These are phyloP conservation scores for Citrus inodora DNA, from an alignment of 345 rosid genomes.

Conservation along the genomic window DNA sequence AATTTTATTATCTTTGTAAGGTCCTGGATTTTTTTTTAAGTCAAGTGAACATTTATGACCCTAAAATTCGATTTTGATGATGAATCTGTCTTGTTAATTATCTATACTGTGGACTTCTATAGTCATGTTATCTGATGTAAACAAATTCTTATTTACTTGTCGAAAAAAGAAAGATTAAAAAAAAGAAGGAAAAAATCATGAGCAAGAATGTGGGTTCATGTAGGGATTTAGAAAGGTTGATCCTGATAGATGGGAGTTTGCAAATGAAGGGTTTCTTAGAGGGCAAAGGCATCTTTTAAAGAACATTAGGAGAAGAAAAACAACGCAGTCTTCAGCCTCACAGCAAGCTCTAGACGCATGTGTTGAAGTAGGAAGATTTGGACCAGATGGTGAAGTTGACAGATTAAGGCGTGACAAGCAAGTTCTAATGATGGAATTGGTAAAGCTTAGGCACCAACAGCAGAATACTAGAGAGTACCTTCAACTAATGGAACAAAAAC, in stretches of 20 bases:
- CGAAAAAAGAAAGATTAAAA: too few species aligned
- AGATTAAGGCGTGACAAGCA: conserved; percentile 59
- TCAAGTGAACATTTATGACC: not conserved
- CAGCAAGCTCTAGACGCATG: conserved; percentile 50
- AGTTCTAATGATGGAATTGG: conserved; percentile 55
- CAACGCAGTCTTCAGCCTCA: conserved; percentile 31
- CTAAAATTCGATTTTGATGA: conserved; percentile 8
- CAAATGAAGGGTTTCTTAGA: conserved; percentile 68
- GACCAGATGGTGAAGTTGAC: conserved; percentile 55
- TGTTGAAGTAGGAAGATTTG: conserved; percentile 67
- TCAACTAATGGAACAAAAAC: conserved; percentile 48
- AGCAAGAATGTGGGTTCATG: conserved; percentile 26
- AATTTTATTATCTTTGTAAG: not conserved
- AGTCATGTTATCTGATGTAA: too few species aligned
- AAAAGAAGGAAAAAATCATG: not conserved
- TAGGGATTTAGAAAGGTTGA: conserved; percentile 97
- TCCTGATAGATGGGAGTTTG: conserved; percentile 94
- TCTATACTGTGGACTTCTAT: too few species aligned
- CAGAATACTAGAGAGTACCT: conserved; percentile 49
- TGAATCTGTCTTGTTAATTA: not conserved
- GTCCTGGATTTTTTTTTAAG: conserved; percentile 8
- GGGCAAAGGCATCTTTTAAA: conserved; percentile 65
- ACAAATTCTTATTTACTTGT: too few species aligned
- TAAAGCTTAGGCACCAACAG: conserved; percentile 63
- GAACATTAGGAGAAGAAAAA: conserved; percentile 58